phyloP scores from a whole-genome alignment of 208 protist species.

The Trypanosoma cruzi region DNA sequence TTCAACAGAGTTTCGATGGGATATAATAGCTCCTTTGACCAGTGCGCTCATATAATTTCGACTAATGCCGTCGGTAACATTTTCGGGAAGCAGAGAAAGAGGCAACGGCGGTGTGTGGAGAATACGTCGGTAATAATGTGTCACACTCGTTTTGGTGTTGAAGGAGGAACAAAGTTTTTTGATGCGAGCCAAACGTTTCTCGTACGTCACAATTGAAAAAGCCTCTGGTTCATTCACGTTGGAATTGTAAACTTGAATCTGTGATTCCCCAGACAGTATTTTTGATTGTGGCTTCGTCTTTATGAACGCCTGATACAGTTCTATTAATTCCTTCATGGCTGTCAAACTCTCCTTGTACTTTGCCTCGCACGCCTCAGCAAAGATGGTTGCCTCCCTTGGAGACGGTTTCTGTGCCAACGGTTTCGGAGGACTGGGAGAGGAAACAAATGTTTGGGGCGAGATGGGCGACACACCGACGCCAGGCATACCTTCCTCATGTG shows the following conservation, averaged over 20 bases:
- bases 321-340: conserved; percentile 7
- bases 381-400: background rate
- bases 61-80: background rate
- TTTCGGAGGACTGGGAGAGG: conserved; percentile 17
- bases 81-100: background rate
- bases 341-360: conserved; percentile 15
- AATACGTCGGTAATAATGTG: background rate
- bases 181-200: conserved; percentile 8
- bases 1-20: background rate
- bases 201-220: conserved; percentile 7
- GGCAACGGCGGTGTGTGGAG: conserved; percentile 3
- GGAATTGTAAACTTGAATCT: background rate
- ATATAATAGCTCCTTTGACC: background rate
- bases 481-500: background rate
- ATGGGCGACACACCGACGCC: conserved; percentile 22
- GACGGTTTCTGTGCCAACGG: background rate
- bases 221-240: background rate
- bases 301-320: conserved; percentile 20
- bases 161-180: conserved; percentile 5
- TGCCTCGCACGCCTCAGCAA: conserved; percentile 20
- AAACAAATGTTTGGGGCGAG: conserved; percentile 13
- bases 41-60: background rate
- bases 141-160: background rate
- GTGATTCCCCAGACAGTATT: background rate
- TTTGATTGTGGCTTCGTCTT: background rate